Evolutionary conservation across 176 grass and related monocot species (phyloP).

Genomic region (Oryza rufipogon): DNA sequence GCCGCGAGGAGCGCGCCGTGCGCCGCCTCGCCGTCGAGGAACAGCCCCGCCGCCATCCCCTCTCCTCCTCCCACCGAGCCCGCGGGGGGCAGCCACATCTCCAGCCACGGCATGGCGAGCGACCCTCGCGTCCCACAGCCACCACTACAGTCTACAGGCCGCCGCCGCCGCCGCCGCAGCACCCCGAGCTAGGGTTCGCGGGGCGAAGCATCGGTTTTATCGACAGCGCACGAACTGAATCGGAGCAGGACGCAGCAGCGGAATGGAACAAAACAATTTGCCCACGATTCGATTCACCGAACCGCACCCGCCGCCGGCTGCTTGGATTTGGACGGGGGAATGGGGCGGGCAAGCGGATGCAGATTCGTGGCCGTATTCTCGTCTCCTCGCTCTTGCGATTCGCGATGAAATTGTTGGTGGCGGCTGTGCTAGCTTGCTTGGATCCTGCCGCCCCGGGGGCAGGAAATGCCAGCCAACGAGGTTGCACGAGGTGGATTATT

Average conservation of each 20-base stretch:
- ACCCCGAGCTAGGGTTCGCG: constrained; percentile 47
- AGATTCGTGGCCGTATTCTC: constrained; percentile 15
- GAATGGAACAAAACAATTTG: constrained; percentile 17
- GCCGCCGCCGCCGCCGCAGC: background rate
- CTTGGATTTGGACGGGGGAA: constrained; percentile 9
- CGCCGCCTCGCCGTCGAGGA: constrained; percentile 56
- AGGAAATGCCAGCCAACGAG: constrained; percentile 41
- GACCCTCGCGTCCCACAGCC: background rate
- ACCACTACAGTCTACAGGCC: background rate
- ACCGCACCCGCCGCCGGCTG: background rate
- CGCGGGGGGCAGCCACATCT: constrained; percentile 69
- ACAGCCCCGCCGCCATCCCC: constrained; percentile 52
- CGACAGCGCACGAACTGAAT: constrained; percentile 13
- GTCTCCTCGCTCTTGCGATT: constrained; percentile 39
- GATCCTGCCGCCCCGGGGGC: constrained; percentile 47
- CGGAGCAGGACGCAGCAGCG: background rate
- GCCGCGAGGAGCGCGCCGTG: constrained; percentile 63
- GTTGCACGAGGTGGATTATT: constrained; percentile 45
- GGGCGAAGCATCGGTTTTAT: constrained; percentile 54
- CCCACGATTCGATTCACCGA: constrained; percentile 12
- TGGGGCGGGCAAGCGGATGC: constrained; percentile 39
- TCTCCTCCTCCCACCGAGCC: background rate
- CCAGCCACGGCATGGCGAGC: constrained; percentile 72
- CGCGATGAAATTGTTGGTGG: constrained; percentile 36
- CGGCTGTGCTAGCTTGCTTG: constrained; percentile 3